Evolutionary conservation across 495 filamentous ascomycete genomes (phyloP).

Genomic region (Podospora conica): DNA sequence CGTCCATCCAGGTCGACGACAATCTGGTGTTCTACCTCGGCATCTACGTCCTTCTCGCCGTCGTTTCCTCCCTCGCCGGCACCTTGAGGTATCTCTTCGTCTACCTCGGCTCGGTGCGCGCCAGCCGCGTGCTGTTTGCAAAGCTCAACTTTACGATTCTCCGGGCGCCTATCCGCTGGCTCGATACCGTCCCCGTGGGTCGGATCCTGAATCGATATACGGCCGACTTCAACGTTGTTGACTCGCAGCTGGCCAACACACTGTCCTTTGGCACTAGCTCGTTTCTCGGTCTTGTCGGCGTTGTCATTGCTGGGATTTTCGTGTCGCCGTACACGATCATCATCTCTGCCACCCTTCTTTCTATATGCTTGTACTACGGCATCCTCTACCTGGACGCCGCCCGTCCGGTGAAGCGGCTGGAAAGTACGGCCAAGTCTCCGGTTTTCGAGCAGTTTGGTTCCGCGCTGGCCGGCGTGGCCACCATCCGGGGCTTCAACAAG

Average conservation of each 20-base stretch:
- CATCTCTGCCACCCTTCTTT: constrained; percentile 48
- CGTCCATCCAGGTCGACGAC: constrained; percentile 15
- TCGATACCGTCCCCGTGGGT: constrained; percentile 75
- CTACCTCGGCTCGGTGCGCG: constrained; percentile 54
- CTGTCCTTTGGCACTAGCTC: constrained; percentile 50
- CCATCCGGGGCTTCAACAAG: constrained; percentile 70
- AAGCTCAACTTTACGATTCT: constrained; percentile 59
- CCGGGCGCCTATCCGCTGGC: constrained; percentile 65
- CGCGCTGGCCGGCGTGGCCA: constrained; percentile 62
- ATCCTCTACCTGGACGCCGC: constrained; percentile 59
- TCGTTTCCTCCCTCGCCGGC: constrained; percentile 49
- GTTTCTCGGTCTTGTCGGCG: constrained; percentile 48
- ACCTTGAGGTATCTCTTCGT: constrained; percentile 53
- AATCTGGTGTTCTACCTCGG: constrained; percentile 57
- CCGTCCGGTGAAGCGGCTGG: constrained; percentile 68
- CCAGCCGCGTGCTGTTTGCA: constrained; percentile 60
- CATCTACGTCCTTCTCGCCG: constrained; percentile 58
- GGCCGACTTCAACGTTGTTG: constrained; percentile 66
- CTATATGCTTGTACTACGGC: constrained; percentile 52
- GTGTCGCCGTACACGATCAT: constrained; percentile 58
- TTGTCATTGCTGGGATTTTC: constrained; percentile 54
- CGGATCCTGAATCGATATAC: constrained; percentile 77
- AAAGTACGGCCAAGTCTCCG: constrained; percentile 65
- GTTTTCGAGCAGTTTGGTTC: constrained; percentile 73
- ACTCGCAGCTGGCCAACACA: constrained; percentile 57